These are phyloP conservation scores for Naumovozyma castellii DNA, from an alignment of 805 yeast genomes.

Conservation along the genomic window DNA sequence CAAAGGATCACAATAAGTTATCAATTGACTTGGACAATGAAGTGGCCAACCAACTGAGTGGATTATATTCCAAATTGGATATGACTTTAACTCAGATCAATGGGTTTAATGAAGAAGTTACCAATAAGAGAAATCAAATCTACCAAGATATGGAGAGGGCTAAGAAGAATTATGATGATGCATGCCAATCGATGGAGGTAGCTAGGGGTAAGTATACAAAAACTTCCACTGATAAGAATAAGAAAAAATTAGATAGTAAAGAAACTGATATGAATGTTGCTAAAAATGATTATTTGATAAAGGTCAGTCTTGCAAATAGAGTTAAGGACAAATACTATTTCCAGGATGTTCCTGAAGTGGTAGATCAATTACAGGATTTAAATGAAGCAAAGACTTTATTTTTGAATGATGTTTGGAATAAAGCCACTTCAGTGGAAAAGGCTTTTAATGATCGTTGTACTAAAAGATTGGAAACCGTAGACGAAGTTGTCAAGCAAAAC, in stretches of 20 bases:
- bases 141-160: slow-evolving; percentile 27
- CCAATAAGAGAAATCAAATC: slow-evolving; percentile 31
- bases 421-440: slow-evolving; percentile 55
- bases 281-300: slow-evolving; percentile 77
- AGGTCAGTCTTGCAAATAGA: slow-evolving; percentile 77
- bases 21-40: slow-evolving; percentile 50
- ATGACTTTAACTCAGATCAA: slow-evolving; percentile 47
- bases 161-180: slow-evolving; percentile 69
- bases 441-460: slow-evolving; percentile 37
- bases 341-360: slow-evolving; percentile 85
- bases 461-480: slow-evolving; percentile 40
- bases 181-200: slow-evolving; percentile 72
- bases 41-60: slow-evolving; percentile 51
- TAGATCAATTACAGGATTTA: slow-evolving; percentile 76
- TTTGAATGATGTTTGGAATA: slow-evolving; percentile 57
- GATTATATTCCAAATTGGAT: slow-evolving; percentile 45
- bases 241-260: slow-evolving; percentile 45
- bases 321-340: slow-evolving; percentile 85
- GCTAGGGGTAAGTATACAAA: slow-evolving; percentile 69
- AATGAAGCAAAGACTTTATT: slow-evolving; percentile 70
- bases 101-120: slow-evolving; percentile 49
- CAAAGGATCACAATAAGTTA: slow-evolving; percentile 54
- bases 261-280: slow-evolving; percentile 75
- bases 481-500: slow-evolving; percentile 56
- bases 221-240: slow-evolving; percentile 41